Evolutionary conservation across 1,139 yeast species (phyloP).

Genomic region (Debaryomyces fabryi): DNA sequence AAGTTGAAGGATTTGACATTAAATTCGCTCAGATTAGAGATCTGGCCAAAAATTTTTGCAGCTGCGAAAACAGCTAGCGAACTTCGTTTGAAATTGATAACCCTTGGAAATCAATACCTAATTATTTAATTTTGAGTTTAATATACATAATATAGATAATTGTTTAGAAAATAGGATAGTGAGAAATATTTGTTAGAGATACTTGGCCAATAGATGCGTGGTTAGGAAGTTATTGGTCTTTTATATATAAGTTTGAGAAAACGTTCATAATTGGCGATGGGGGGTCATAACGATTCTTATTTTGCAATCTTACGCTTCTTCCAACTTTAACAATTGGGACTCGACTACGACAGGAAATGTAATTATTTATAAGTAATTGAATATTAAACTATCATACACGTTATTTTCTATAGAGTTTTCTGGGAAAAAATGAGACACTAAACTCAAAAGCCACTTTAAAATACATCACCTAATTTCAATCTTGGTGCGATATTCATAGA

Average conservation of each 20-base stretch:
- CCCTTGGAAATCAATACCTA: not conserved
- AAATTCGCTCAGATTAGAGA: not conserved
- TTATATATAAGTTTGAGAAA: not conserved
- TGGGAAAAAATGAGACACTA: not conserved
- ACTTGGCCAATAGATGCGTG: no score
- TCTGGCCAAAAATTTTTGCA: not conserved
- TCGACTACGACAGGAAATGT: not conserved
- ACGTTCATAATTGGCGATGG: not conserved
- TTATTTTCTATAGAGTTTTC: not conserved
- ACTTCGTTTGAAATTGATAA: slow-evolving; percentile 3
- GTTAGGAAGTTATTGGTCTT: not conserved
- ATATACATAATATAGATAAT: not conserved
- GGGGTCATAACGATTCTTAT: not conserved
- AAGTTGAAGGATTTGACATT: not conserved
- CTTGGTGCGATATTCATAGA: slow-evolving; percentile 99
- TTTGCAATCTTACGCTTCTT: not conserved
- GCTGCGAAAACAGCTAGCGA: slow-evolving; percentile 4
- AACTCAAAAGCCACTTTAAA: slow-evolving; percentile 27
- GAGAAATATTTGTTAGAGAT: slow-evolving; percentile 2
- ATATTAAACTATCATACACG: slow-evolving; percentile 1
- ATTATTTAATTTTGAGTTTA: not conserved
- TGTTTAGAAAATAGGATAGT: not conserved
- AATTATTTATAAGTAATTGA: not conserved
- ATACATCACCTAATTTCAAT: slow-evolving; percentile 84
- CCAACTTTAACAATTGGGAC: not conserved